phyloP scores from a whole-genome alignment of 2,329 filamentous ascomycete species.

The Ophiobolus disseminans region DNA sequence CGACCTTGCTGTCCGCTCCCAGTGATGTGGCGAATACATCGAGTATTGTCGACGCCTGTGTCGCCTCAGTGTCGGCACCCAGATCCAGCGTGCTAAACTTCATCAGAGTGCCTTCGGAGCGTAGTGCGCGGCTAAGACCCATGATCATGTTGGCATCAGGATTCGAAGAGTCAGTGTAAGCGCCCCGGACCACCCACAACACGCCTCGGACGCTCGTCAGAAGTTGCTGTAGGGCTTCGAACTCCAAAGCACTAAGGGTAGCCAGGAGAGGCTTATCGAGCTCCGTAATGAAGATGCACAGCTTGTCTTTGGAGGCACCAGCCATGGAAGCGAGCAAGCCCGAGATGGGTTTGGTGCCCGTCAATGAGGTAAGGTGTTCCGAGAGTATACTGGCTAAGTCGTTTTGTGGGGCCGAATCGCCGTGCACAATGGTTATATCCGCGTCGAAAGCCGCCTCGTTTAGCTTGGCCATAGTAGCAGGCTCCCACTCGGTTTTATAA shows the following conservation, averaged over 20 bases:
- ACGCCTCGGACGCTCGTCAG: slow-evolving; percentile 9
- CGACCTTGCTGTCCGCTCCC: not conserved
- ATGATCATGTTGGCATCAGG: slow-evolving; percentile 19
- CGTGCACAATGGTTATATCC: slow-evolving; percentile 22
- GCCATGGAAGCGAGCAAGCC: slow-evolving; percentile 6
- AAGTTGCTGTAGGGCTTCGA: slow-evolving; percentile 6
- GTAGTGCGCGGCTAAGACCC: slow-evolving; percentile 18
- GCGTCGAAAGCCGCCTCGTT: too few species aligned
- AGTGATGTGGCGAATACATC: slow-evolving; percentile 2
- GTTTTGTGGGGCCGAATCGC: slow-evolving; percentile 13
- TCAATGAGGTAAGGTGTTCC: slow-evolving; percentile 8
- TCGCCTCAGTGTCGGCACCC: too few species aligned
- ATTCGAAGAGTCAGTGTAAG: slow-evolving; percentile 4
- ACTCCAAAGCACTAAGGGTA: slow-evolving; percentile 4
- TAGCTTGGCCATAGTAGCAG: too few species aligned
- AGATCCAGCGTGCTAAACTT: slow-evolving; percentile 20
- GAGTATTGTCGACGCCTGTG: not conserved
- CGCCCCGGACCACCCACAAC: slow-evolving; percentile 16
- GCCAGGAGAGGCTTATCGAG: slow-evolving; percentile 12
- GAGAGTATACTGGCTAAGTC: slow-evolving; percentile 23
- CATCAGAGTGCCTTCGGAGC: slow-evolving; percentile 15
- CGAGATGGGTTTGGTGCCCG: not conserved
- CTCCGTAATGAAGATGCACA: slow-evolving; percentile 24
- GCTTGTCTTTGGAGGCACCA: slow-evolving; percentile 13
- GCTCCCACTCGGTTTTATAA: slow-evolving; percentile 39